Conservation (phyloP, 208 protist genomes). For the Perkinsela sp. region DNA sequence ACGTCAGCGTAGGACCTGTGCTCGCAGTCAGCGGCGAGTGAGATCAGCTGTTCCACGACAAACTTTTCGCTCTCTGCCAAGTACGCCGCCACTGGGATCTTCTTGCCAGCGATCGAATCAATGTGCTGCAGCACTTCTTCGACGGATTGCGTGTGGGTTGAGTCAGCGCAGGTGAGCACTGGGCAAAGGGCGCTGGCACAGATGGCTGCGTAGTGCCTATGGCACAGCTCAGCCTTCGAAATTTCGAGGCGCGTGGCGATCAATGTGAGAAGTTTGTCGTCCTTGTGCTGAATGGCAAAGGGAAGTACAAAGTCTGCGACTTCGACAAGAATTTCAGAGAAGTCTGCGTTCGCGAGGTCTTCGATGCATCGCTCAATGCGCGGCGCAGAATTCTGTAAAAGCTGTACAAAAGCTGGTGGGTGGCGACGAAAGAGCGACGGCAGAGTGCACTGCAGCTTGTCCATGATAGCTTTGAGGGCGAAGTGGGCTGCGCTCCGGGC, state of each 20-base stretch:
- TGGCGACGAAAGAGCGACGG: background rate
- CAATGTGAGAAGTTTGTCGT: background rate
- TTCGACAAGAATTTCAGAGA: background rate
- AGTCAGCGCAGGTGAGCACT: background rate
- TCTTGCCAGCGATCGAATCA: background rate
- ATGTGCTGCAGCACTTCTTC: background rate
- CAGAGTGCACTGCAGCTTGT: background rate
- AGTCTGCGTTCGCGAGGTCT: background rate
- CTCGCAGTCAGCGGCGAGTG: background rate
- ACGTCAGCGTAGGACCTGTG: background rate
- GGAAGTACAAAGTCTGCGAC: background rate
- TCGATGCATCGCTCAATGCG: background rate
- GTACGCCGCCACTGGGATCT: background rate
- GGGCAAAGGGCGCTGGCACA: background rate
- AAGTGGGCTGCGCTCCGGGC: background rate
- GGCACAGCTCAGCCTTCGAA: background rate
- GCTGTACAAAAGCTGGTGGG: background rate
- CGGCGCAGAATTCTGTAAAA: background rate
- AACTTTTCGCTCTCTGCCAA: background rate
- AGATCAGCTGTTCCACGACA: background rate
- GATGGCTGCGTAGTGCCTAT: background rate
- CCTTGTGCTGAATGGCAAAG: background rate
- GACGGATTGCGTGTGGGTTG: too few species aligned
- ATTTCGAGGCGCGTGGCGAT: background rate
- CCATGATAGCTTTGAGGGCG: background rate